Conservation (phyloP, 768 basidiomycete genomes). For the Leccinum truebloodii region DNA sequence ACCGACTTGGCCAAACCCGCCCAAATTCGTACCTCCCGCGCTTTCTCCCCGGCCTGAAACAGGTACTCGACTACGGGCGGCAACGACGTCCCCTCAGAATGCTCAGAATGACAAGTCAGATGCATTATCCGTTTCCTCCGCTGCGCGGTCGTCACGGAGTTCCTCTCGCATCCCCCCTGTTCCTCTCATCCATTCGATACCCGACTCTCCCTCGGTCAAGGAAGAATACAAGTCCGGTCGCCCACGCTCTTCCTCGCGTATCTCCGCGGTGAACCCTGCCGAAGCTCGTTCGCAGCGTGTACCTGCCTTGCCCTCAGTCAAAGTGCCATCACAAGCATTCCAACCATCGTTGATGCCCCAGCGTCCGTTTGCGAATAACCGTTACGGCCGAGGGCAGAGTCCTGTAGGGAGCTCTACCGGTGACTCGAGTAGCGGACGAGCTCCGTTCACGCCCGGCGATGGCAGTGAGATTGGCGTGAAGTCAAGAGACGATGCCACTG, state of each 20-base stretch:
- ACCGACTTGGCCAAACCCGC: conserved; percentile 4
- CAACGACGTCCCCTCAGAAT: conserved; percentile 2
- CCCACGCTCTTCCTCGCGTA: conserved; percentile 10
- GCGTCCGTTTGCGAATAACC: conserved; percentile 57
- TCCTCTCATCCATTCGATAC: conserved; percentile 34
- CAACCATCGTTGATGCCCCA: conserved; percentile 33
- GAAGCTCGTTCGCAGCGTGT: conserved; percentile 17
- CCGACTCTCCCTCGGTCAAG: conserved; percentile 35
- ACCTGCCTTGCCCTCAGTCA: conserved; percentile 11
- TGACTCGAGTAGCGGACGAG: conserved; percentile 76
- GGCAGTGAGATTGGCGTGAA: conserved; percentile 59
- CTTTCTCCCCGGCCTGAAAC: conserved; percentile 17
- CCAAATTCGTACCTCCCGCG: background rate
- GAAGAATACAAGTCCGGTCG: conserved; percentile 19
- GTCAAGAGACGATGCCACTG: conserved; percentile 23
- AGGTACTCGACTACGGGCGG: conserved; percentile 14
- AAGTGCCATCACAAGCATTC: conserved; percentile 30
- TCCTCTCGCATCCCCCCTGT: conserved; percentile 30
- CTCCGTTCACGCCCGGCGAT: conserved; percentile 76
- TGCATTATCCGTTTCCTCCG: conserved; percentile 24
- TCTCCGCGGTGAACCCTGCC: conserved; percentile 9
- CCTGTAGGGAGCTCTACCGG: conserved; percentile 81
- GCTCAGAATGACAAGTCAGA: conserved; percentile 31
- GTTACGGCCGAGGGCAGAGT: conserved; percentile 51
- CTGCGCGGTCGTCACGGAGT: conserved; percentile 19